phyloP scores from a whole-genome alignment of 1,284 basidiomycete species.

The Ceratobasidium theobromae region DNA sequence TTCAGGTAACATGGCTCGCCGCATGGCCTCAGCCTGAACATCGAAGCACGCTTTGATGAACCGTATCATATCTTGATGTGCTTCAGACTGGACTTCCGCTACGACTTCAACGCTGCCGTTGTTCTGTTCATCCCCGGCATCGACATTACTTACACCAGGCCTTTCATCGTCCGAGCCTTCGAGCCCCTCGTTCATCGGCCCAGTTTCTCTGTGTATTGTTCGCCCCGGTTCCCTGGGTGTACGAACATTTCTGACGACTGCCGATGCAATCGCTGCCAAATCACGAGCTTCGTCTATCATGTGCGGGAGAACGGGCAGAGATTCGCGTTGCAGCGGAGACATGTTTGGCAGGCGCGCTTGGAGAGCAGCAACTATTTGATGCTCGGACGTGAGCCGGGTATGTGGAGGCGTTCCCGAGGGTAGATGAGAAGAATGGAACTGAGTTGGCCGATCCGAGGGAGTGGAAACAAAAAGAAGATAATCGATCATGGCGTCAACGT shows the following conservation, averaged over 20 bases:
- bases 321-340: constrained; percentile 62
- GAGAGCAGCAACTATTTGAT: constrained; percentile 50
- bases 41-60: constrained; percentile 65
- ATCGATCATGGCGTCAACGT: constrained; percentile 66
- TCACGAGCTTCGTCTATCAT: constrained; percentile 70
- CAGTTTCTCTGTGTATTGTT: neutral
- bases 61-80: neutral
- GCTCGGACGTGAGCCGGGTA: neutral
- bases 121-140: neutral
- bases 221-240: neutral
- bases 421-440: constrained; percentile 40
- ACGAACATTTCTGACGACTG: constrained; percentile 60
- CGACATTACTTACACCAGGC: neutral
- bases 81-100: neutral
- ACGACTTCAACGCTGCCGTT: neutral
- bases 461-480: constrained; percentile 72
- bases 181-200: constrained; percentile 12
- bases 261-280: constrained; percentile 69
- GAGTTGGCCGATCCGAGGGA: constrained; percentile 45
- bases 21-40: constrained; percentile 67
- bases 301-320: constrained; percentile 67
- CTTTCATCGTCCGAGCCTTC: neutral
- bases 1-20: constrained; percentile 53
- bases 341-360: constrained; percentile 56
- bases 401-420: constrained; percentile 29